Percentiles rank a stretch among this genome's conserved stretches.
These are phyloP conservation scores for Hypericum androsaemum DNA, from an alignment of 345 rosid species.

Conservation along the genomic window DNA sequence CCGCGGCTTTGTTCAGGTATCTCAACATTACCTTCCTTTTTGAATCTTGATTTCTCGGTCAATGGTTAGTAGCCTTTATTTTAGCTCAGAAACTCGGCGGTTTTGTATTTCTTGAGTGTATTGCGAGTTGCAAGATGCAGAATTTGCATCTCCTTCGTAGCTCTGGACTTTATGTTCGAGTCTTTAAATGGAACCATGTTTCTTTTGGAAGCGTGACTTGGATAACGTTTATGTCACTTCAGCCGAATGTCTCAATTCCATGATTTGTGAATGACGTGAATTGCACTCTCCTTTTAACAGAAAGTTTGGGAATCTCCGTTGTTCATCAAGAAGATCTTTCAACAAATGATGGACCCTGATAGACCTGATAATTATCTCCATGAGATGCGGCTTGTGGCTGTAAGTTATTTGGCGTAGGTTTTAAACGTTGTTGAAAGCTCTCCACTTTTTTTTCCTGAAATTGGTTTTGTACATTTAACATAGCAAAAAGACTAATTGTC, in stretches of 20 bases:
- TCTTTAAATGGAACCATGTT: no score
- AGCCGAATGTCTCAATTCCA: no score
- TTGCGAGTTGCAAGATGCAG: no score
- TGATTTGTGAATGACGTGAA: no score
- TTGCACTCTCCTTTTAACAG: constrained; percentile 26
- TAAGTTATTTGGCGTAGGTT: constrained; percentile 21
- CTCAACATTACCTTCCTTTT: not conserved
- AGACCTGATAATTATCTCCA: constrained; percentile 32
- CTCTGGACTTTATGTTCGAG: no score
- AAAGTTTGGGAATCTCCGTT: constrained; percentile 54
- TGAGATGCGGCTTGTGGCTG: constrained; percentile 68
- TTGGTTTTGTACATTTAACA: not conserved
- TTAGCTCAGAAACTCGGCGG: no score
- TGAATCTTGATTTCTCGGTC: not conserved
- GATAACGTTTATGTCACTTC: no score
- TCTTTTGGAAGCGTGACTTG: no score
- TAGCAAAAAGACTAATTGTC: not conserved
- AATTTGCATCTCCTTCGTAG: no score
- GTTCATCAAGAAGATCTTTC: constrained; percentile 53
- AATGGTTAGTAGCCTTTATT: not conserved
- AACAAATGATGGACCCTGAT: constrained; percentile 75
- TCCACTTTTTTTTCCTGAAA: not conserved
- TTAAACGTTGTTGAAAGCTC: not conserved
- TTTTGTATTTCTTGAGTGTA: no score
- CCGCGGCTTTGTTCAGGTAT: constrained; percentile 56